phyloP scores from a whole-genome alignment of 2,329 filamentous ascomycete genomes.

The Ascochyta pisi region DNA sequence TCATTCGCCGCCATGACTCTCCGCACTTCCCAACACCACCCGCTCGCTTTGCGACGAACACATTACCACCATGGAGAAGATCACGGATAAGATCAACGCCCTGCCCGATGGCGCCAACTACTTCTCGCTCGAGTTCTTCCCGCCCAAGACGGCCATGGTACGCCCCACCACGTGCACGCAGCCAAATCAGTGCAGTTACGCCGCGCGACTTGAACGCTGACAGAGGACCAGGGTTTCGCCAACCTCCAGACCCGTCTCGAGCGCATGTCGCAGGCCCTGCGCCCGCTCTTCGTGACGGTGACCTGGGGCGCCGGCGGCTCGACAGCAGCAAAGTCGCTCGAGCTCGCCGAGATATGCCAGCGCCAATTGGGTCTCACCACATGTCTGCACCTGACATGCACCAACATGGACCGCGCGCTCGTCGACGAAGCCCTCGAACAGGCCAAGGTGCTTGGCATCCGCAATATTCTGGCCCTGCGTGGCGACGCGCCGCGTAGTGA shows the following conservation, averaged over 20 bases:
- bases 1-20: slow-evolving; percentile 41
- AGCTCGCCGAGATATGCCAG: slow-evolving; percentile 94
- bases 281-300: slow-evolving; percentile 93
- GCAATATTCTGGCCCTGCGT: slow-evolving; percentile 90
- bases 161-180: slow-evolving; percentile 37
- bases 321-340: slow-evolving; percentile 87
- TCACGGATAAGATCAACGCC: slow-evolving; percentile 93
- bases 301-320: slow-evolving; percentile 98
- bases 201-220: slow-evolving; percentile 15
- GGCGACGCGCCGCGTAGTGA: slow-evolving; percentile 90
- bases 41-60: background rate
- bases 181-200: background rate
- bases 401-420: slow-evolving; percentile 88
- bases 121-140: slow-evolving; percentile 99
- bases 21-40: slow-evolving; percentile 19
- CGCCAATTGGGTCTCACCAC: slow-evolving; percentile 90
- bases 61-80: slow-evolving; percentile 61
- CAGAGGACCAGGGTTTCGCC: slow-evolving; percentile 70
- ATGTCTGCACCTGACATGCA: slow-evolving; percentile 95
- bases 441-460: slow-evolving; percentile 86
- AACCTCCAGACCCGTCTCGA: slow-evolving; percentile 93
- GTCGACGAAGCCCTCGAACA: slow-evolving; percentile 91
- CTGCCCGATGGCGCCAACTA: slow-evolving; percentile 82
- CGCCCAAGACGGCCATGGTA: slow-evolving; percentile 91
- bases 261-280: slow-evolving; percentile 90